Percentiles rank a stretch among this genome's conserved stretches.
phyloP scores from a whole-genome alignment of 257 asterid genomes.

The Solanum tacnaense region DNA sequence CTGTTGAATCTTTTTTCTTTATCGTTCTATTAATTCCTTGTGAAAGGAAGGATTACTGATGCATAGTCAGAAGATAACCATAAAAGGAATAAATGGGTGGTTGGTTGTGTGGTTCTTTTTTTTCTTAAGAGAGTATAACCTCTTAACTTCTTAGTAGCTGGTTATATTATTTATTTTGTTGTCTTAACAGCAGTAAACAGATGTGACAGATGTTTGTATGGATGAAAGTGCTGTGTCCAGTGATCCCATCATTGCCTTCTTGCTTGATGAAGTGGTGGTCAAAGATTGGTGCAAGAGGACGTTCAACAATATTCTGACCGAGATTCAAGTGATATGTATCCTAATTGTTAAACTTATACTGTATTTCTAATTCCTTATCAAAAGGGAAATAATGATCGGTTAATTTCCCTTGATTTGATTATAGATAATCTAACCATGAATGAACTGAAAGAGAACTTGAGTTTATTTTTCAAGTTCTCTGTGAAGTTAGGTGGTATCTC shows the following conservation, averaged over 20 bases:
- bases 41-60: neutral
- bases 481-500: slow-evolving; percentile 63
- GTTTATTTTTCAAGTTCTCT: slow-evolving; percentile 53
- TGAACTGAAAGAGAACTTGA: slow-evolving; percentile 38
- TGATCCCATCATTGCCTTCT: slow-evolving; percentile 82
- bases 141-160: neutral
- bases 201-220: slow-evolving; percentile 94
- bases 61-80: neutral
- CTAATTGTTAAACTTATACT: slow-evolving; percentile 17
- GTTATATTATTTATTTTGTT: slow-evolving; percentile 1
- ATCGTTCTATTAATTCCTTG: neutral
- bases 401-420: slow-evolving; percentile 42
- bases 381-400: neutral
- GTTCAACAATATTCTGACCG: slow-evolving; percentile 41
- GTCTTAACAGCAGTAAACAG: slow-evolving; percentile 57
- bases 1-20: neutral
- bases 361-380: neutral
- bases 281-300: slow-evolving; percentile 92
- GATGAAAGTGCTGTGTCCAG: slow-evolving; percentile 95
- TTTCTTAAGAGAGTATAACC: neutral
- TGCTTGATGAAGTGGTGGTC: slow-evolving; percentile 95
- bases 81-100: neutral
- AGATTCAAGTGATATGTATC: slow-evolving; percentile 74
- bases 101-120: neutral
- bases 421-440: slow-evolving; percentile 44